Percentiles rank a stretch among this genome's conserved stretches.
These are phyloP conservation scores for Trichophyton verrucosum DNA, from an alignment of 2,329 filamentous ascomycete genomes.

Conservation along the genomic window DNA sequence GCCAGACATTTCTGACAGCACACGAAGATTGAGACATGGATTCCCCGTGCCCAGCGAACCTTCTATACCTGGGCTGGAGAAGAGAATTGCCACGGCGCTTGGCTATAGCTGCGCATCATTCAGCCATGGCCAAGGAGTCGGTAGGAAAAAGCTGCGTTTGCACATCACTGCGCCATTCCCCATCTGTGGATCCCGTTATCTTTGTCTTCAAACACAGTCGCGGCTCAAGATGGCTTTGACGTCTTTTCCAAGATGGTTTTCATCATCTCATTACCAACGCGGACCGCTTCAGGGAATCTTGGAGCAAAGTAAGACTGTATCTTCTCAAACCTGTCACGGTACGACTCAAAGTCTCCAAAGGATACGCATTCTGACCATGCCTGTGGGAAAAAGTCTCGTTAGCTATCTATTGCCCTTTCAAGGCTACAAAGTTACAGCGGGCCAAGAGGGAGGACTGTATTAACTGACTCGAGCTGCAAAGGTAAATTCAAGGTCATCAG, in stretches of 20 bases:
- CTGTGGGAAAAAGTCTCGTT: conserved; percentile 20
- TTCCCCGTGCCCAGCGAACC: not conserved
- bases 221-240: conserved; percentile 12
- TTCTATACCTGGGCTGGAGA: not conserved
- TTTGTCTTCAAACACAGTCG: not conserved
- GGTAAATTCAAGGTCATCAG: conserved; percentile 92
- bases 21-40: not conserved
- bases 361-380: conserved; percentile 93
- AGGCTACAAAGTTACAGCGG: not conserved
- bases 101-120: not conserved
- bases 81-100: not conserved
- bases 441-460: not conserved
- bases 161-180: not conserved
- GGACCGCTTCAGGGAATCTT: conserved; percentile 73
- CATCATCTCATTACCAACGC: conserved; percentile 93
- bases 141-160: not conserved
- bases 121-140: not conserved
- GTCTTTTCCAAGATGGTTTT: conserved; percentile 82
- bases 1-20: not conserved
- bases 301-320: conserved; percentile 89
- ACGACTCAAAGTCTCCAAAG: conserved; percentile 84
- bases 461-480: conserved; percentile 65
- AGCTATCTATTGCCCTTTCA: not conserved
- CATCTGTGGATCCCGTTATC: not conserved
- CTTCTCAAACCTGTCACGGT: conserved; percentile 77